Percentiles rank a stretch among this genome's conserved stretches.
These are phyloP conservation scores for Lactuca sativa DNA, from an alignment of 129 eudicot species.

Conservation along the genomic window DNA sequence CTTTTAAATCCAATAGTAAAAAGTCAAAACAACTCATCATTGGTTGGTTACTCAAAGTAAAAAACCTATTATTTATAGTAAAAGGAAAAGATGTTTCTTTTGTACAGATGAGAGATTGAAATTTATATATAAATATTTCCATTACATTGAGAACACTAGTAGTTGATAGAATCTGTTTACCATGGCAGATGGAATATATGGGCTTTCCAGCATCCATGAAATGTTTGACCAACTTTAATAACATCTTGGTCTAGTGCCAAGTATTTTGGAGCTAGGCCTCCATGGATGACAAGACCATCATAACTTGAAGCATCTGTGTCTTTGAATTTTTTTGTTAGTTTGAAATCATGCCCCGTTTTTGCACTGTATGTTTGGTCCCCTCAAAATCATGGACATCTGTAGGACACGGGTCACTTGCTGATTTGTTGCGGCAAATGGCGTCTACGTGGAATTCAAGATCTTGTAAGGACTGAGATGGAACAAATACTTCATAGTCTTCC, in stretches of 20 bases:
- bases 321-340: slow-evolving; percentile 62
- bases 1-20: slow-evolving; percentile 27
- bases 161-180: slow-evolving; percentile 90
- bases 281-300: slow-evolving; percentile 93
- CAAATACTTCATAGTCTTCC: slow-evolving; percentile 91
- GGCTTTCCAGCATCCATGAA: slow-evolving; percentile 88
- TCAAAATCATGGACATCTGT: slow-evolving; percentile 94
- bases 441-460: slow-evolving; percentile 84
- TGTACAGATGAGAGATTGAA: too few relatives aligned
- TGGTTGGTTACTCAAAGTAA: too few relatives aligned
- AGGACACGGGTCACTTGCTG: slow-evolving; percentile 69
- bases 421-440: slow-evolving; percentile 82
- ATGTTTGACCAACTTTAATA: slow-evolving; percentile 53
- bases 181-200: slow-evolving; percentile 91
- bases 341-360: slow-evolving; percentile 82
- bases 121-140: too few relatives aligned
- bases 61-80: too few relatives aligned
- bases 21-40: too few relatives aligned
- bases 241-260: slow-evolving; percentile 74
- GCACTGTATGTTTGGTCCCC: slow-evolving; percentile 95
- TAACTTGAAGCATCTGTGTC: slow-evolving; percentile 62
- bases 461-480: slow-evolving; percentile 87
- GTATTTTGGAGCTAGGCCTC: slow-evolving; percentile 96
- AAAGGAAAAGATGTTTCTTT: too few relatives aligned
- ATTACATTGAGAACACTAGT: slow-evolving; percentile 93